These are phyloP conservation scores for Cokeromyces recurvatus DNA, from an alignment of 371 early-diverging fungal species.

Conservation along the genomic window DNA sequence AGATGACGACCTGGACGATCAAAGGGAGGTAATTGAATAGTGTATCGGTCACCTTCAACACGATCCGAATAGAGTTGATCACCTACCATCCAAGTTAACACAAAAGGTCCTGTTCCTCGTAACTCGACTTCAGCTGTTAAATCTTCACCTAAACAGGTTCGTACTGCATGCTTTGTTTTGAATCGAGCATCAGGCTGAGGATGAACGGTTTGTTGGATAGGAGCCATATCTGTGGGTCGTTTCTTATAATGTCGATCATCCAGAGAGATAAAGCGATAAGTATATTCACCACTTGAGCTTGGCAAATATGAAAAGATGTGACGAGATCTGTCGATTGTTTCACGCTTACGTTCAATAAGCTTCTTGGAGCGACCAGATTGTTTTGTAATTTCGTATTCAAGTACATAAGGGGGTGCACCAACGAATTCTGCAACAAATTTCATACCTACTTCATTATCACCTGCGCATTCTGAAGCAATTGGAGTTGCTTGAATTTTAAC, in stretches of 20 bases:
- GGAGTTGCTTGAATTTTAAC: constrained; percentile 29
- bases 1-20: constrained; percentile 35
- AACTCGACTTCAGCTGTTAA: constrained; percentile 33
- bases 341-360: constrained; percentile 24
- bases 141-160: constrained; percentile 41
- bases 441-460: constrained; percentile 45
- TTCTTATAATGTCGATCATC: constrained; percentile 42
- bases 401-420: constrained; percentile 36
- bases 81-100: constrained; percentile 29
- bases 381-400: constrained; percentile 37
- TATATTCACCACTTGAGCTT: constrained; percentile 38
- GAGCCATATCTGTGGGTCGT: constrained; percentile 17
- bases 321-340: constrained; percentile 34
- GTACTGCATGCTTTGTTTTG: constrained; percentile 9
- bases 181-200: constrained; percentile 52
- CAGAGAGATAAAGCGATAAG: constrained; percentile 35
- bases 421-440: constrained; percentile 35
- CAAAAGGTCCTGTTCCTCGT: constrained; percentile 36
- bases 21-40: constrained; percentile 32
- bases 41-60: constrained; percentile 22
- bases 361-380: constrained; percentile 18
- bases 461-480: constrained; percentile 45
- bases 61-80: constrained; percentile 26
- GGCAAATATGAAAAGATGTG: constrained; percentile 41
- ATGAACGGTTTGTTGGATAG: constrained; percentile 40